These are phyloP conservation scores for Calamus simplicifolius DNA, from an alignment of 176 grass and related monocot genomes.

Conservation along the genomic window DNA sequence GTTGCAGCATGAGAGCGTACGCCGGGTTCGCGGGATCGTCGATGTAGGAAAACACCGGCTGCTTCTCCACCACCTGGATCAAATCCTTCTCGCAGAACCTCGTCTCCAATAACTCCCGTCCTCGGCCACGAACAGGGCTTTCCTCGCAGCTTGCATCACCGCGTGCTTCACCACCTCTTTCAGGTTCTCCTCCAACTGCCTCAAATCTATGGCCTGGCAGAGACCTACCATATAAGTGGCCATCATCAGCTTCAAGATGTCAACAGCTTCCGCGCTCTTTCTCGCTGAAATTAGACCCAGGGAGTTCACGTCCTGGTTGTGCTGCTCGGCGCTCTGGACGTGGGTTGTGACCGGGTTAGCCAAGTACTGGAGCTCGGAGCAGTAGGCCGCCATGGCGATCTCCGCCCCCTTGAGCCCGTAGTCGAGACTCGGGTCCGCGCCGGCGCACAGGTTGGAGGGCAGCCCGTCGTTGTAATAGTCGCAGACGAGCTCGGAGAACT, in stretches of 20 bases:
- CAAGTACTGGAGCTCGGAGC: constrained; percentile 22
- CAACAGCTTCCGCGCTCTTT: constrained; percentile 21
- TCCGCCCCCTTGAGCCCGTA: constrained; percentile 18
- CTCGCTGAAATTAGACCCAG: constrained; percentile 17
- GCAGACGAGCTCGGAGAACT: constrained; percentile 19
- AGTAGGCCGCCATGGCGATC: constrained; percentile 27
- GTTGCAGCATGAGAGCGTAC: constrained; percentile 8
- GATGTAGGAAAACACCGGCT: constrained; percentile 19
- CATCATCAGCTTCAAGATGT: constrained; percentile 21
- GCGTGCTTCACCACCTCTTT: constrained; percentile 12
- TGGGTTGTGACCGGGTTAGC: constrained; percentile 23
- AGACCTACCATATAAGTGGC: constrained; percentile 19
- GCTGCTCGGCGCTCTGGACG: constrained; percentile 27
- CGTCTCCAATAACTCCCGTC: constrained; percentile 3
- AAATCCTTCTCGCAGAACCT: constrained; percentile 25
- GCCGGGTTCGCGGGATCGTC: constrained; percentile 16
- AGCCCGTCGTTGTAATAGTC: constrained; percentile 19
- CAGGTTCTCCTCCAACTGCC: constrained; percentile 6
- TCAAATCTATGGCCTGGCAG: constrained; percentile 19
- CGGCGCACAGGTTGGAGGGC: constrained; percentile 14
- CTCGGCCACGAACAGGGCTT: constrained; percentile 2
- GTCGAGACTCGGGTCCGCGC: constrained; percentile 14
- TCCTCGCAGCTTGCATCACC: constrained; percentile 2
- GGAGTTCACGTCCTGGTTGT: constrained; percentile 27
- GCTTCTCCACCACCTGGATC: constrained; percentile 9